Base-by-base conservation (phyloP, 352 stramenopile genomes). In the Phytophthora syringae region DNA sequence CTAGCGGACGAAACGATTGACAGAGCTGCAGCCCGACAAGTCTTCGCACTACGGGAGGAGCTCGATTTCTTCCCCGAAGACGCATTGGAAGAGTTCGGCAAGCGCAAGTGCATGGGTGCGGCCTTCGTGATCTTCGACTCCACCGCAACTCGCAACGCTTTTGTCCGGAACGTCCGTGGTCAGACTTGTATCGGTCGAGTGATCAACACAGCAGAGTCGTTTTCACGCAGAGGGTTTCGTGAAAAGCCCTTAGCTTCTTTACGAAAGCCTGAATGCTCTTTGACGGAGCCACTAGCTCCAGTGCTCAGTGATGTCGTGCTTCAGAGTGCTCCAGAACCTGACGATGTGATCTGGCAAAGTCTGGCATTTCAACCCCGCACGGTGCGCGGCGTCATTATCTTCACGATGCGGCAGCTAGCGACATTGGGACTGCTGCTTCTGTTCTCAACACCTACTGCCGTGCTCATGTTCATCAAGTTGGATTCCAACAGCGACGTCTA, bases 391-490 rank as follows among this genome's bases (percentile, higher is more conserved):
- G 27, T 76, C 2, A 27, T 79, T 27, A 67, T 60, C 7, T 91
- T 84, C 45, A 49, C 81, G 10, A 40, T 72, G 5, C 74, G 83
- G 43, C 84, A 94, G 44, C 5, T 81, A 4, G 60, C 68, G 4
- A 93, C 84, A 21, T 47, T 92, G 12, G 52, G 56, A 21, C 60
- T 94, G 27, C 51, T 94, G 25, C 54, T 92, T 30, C 50, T 94
- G 15, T 92, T 93, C 48, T 93, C 84, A 25, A 92, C 84, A 22
- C 84, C 86, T 0, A 92, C 83, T 1, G 83, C 84, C 5, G 83
- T 94, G 57, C 80, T 93, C 53, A 84, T 94, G 60, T 94, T 90
- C 66, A 80, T 94, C 56, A 90, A 91, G 48, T 68, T 94, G 9
- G 83, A 93, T 60, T 79, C 79, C n/a, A 70, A 67, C 42, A 93